Conservation (phyloP, 2,329 filamentous ascomycete genomes). For the Arthrinium puccinioides region DNA sequence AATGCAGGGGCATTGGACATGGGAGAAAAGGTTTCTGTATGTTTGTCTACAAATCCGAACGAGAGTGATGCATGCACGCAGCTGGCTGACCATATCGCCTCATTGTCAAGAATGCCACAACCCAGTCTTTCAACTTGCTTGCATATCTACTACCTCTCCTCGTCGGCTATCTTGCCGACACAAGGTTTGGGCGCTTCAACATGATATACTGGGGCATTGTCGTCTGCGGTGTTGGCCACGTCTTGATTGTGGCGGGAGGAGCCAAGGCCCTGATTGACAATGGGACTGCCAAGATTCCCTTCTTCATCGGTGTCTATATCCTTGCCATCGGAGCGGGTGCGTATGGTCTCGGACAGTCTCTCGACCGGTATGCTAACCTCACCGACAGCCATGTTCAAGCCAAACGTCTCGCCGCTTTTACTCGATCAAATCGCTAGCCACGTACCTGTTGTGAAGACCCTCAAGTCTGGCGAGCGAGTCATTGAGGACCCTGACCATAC, state of each 20-base stretch:
- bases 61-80: too few relatives aligned
- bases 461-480: conserved; percentile 52
- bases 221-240: conserved; percentile 59
- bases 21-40: conserved; percentile 38
- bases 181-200: conserved; percentile 61
- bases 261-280: conserved; percentile 34
- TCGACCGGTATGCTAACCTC: not conserved
- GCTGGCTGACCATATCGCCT: not conserved
- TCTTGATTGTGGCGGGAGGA: conserved; percentile 57
- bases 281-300: conserved; percentile 38
- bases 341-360: too few relatives aligned
- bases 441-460: conserved; percentile 43
- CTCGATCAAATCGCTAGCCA: conserved; percentile 57
- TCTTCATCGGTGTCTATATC: conserved; percentile 40
- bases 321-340: conserved; percentile 57
- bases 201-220: conserved; percentile 65
- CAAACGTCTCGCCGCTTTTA: conserved; percentile 64
- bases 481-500: conserved; percentile 63
- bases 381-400: conserved; percentile 52
- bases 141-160: conserved; percentile 50
- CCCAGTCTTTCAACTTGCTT: conserved; percentile 48
- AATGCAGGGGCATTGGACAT: conserved; percentile 52
- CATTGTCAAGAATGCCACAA: conserved; percentile 34
- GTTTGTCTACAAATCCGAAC: too few relatives aligned
- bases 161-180: conserved; percentile 56